Evolutionary conservation across 371 early-diverging fungal species (phyloP), one percentile per base, ranked within the genome.

Genomic region (Mucor lusitanicus): DNA sequence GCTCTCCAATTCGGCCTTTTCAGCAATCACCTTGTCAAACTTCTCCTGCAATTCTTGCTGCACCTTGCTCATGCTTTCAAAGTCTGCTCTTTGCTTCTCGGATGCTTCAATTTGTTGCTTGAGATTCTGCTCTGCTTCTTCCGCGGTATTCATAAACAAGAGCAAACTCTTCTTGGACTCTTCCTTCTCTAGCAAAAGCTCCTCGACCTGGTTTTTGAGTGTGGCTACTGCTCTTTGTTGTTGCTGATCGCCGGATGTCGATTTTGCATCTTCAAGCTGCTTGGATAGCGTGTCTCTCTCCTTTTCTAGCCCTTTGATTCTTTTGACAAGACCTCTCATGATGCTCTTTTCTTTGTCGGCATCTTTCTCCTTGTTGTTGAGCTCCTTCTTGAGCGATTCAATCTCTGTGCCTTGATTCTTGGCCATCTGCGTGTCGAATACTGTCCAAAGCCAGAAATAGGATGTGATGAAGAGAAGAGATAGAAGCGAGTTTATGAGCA

Each of bases 171-270:
- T 76, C 63, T 82, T 82, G 11, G 79, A 74, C 48, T 79, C 78
- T 60, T 77, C 79, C 27, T 82, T 82, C 57, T 82, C 82, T n/a
- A 79, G 37, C 4, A 77, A 64, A 1, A 82, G 61, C 40, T 82
- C 79, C 53, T 82, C 82, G 1, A 82, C 73, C 57, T 82, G 76
- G 46, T 79, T 82, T 33, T 76, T 77, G 21, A 79, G 61, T 9
- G 71, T 61, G 1, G 74, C 74, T 9, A 76, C 32, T 11, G 67
- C 27, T 48, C 63, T 74, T n/a, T 70, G 56, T 6, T 60, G 33
- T 13, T 28, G 39, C 7, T 55, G 58, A 8, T 68, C 64, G 11
- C 25, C 30, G 56, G 48, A 27, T 27, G 48, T 42, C 61, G 48
- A 21, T 9, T 61, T 46, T n/a, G 46, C 37, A 19, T 66, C 55